Evolutionary conservation across 2,329 filamentous ascomycete genomes (phyloP).

Genomic region (Penicillium sp.): DNA sequence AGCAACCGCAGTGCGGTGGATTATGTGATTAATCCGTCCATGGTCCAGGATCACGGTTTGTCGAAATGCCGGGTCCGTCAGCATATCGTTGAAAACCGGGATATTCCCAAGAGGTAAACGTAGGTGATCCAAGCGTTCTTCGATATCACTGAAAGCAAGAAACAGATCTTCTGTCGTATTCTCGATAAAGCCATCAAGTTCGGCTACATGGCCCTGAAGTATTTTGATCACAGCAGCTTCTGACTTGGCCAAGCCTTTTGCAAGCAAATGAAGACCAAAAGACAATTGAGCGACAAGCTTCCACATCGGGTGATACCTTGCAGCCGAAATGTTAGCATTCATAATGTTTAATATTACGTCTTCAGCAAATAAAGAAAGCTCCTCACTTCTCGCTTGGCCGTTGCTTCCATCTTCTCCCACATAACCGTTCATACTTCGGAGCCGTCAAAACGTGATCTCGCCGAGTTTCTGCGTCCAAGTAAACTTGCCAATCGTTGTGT

Average conservation of each 20-base stretch:
- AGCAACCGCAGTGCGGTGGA: slow-evolving; percentile 70
- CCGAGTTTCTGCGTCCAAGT: slow-evolving; percentile 44
- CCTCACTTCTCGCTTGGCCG: slow-evolving; percentile 58
- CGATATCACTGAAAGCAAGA: slow-evolving; percentile 72
- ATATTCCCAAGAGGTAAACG: slow-evolving; percentile 80
- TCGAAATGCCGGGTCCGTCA: slow-evolving; percentile 79
- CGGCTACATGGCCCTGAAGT: slow-evolving; percentile 85
- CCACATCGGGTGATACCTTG: slow-evolving; percentile 75
- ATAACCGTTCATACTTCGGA: slow-evolving; percentile 64
- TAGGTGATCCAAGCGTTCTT: slow-evolving; percentile 73
- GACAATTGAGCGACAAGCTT: slow-evolving; percentile 90
- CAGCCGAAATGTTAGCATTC: not conserved
- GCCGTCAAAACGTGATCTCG: slow-evolving; percentile 66
- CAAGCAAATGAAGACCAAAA: slow-evolving; percentile 85
- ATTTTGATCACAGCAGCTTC: slow-evolving; percentile 85
- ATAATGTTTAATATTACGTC: not conserved
- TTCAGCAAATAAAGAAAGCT: not conserved
- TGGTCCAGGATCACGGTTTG: slow-evolving; percentile 80
- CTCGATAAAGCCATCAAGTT: slow-evolving; percentile 87
- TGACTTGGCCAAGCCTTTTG: slow-evolving; percentile 82
- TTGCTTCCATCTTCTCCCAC: slow-evolving; percentile 72
- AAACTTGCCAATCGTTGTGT: slow-evolving; percentile 26
- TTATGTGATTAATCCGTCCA: slow-evolving; percentile 83
- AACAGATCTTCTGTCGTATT: slow-evolving; percentile 80
- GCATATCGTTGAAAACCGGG: slow-evolving; percentile 77